Conservation (phyloP, 805 yeast genomes). For the Wickerhamomyces mucosus region DNA sequence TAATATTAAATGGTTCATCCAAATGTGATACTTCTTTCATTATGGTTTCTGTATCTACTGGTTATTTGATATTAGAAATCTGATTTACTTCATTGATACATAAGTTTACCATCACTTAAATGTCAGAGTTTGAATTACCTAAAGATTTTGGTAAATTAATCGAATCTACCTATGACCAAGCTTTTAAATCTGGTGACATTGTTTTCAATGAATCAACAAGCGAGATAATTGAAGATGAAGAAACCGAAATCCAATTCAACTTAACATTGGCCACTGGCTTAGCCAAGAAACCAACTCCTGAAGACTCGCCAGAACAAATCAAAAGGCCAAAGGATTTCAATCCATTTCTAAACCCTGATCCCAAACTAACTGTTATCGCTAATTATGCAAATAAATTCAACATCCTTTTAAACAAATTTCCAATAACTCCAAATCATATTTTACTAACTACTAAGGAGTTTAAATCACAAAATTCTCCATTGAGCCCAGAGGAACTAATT, state of each 20-base stretch:
- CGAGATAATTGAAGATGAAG: constrained; percentile 21
- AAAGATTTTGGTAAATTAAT: constrained; percentile 28
- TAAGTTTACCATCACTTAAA: constrained; percentile 5
- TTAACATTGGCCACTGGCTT: constrained; percentile 25
- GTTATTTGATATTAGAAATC: too few relatives aligned
- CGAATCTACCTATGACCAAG: constrained; percentile 35
- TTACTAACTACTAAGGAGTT: constrained; percentile 70
- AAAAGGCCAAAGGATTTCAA: constrained; percentile 31
- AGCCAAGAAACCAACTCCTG: constrained; percentile 29
- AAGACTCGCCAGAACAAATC: constrained; percentile 23
- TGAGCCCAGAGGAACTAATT: constrained; percentile 60
- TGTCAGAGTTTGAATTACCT: constrained; percentile 24
- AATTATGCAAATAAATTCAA: constrained; percentile 43
- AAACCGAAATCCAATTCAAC: constrained; percentile 20
- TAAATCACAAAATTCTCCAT: constrained; percentile 60
- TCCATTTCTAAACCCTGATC: constrained; percentile 80
- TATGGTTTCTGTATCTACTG: too few relatives aligned
- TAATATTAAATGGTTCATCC: too few relatives aligned
- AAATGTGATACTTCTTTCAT: too few relatives aligned
- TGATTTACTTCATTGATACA: too few relatives aligned
- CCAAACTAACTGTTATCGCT: constrained; percentile 52
- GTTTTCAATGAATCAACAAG: constrained; percentile 40
- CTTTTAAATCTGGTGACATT: constrained; percentile 36
- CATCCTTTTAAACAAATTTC: constrained; percentile 77
- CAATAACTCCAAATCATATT: constrained; percentile 72